Evolutionary conservation across 192 early-diverging fungal species (phyloP), one percentile per base, ranked within the genome.

Genomic region (Coemansia erecta): DNA sequence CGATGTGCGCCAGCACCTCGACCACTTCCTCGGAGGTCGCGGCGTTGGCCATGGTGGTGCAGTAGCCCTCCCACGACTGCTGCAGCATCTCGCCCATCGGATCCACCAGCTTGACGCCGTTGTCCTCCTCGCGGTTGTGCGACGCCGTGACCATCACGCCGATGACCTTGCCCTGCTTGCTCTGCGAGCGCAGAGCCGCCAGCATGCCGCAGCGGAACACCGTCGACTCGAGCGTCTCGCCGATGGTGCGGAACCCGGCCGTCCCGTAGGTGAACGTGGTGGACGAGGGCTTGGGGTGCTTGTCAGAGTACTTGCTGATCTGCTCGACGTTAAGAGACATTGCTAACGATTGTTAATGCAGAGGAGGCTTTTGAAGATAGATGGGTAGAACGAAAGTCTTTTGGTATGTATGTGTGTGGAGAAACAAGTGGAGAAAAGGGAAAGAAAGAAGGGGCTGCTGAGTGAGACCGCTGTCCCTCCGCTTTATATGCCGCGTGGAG

Each of bases 141-240:
- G 95, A 98, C 31, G 97, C 97, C 44, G 97, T 99, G 60, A 99
- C 85, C 97, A 99, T 98, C 39, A 92, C 87, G 53, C 97, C 97
- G 60, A 99, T 94, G 51, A 77, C 82, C 58, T 87, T 84, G 50
- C 94, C 91, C 26, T 85, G 72, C 53, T 94, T 83, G 69, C 84
- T 88, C 74, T 93, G 90, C 26, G 95, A 98, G 58, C 97, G 87
- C 40, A 99, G 84, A 24, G 86, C 88, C 12, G 93, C 95, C 42
- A 99, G 75, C 40, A 98, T 85, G 28, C 92, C 97, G 26, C 92
- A 87, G 47, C 89, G 85, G 85, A 94, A 99, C 73, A 97, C 85
- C 35, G 97, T 92, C 13, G 94, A 93, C 63, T 91, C 93, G 45
- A 99, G 84, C 10, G 92, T 83, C 19, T 90, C 83, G 31, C 92